Evolutionary conservation across 345 rosid genomes (phyloP).

Genomic region (Acer negundo): DNA sequence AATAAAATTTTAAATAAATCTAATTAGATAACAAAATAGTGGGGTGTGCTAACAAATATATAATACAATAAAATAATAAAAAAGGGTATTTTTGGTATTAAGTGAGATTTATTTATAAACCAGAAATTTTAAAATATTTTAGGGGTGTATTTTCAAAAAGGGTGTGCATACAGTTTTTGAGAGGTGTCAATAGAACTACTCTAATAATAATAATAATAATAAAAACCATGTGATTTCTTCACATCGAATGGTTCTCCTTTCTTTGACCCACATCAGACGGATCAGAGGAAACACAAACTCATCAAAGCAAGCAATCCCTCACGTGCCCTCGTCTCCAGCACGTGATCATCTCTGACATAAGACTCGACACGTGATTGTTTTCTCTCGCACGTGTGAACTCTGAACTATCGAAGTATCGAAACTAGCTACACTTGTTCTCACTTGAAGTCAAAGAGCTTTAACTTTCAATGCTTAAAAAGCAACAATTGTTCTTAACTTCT

Average conservation of each 20-base stretch:
- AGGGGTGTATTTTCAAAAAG: no score
- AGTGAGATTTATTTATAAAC: no score
- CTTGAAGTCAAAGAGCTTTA: constrained; percentile 1
- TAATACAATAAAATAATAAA: no score
- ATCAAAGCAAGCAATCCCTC: constrained; percentile 14
- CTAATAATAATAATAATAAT: not conserved
- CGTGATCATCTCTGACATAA: constrained; percentile 25
- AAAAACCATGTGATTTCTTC: not conserved
- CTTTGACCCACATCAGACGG: not conserved
- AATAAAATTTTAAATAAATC: no score
- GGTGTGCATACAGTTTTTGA: no score
- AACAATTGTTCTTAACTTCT: not conserved
- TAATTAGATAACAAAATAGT: no score
- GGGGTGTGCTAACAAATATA: no score
- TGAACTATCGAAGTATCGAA: not conserved
- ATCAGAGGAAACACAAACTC: constrained; percentile 17
- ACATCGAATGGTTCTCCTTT: not conserved
- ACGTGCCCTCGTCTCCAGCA: constrained; percentile 9
- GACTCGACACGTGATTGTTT: constrained; percentile 1
- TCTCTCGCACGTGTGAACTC: constrained; percentile 14
- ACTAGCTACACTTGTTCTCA: not conserved
- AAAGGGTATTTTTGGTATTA: no score
- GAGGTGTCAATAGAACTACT: no score
- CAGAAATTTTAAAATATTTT: no score
- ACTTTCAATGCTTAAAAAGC: constrained; percentile 4